Evolutionary conservation across 148 eudicot species (phyloP).

Genomic region (Cornus kousa): DNA sequence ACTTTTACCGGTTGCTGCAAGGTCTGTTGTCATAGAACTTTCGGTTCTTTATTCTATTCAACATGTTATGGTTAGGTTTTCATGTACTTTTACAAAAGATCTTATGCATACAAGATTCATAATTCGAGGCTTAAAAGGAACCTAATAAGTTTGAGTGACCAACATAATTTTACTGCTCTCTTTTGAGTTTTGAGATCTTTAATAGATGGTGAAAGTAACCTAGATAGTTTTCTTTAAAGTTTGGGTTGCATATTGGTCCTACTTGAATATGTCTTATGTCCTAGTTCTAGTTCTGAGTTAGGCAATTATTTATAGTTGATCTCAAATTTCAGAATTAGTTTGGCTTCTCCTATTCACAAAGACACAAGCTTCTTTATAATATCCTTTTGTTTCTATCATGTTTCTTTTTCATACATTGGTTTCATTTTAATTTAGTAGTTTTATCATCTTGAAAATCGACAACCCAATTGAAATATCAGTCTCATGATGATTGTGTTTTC

Average conservation of each 20-base stretch:
- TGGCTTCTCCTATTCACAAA: no score
- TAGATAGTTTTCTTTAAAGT: no score
- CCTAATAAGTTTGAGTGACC: background rate
- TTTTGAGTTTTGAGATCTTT: no score
- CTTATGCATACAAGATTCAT: no score
- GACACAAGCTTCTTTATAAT: no score
- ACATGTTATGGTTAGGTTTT: background rate
- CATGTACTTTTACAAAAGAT: no score
- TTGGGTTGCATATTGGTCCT: no score
- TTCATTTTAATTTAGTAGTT: background rate
- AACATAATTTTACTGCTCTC: background rate
- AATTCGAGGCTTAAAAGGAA: background rate
- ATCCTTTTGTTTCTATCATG: background rate
- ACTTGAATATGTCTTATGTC: no score
- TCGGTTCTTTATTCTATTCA: constrained; percentile 5
- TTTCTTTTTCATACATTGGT: background rate
- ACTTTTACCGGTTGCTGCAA: constrained; percentile 72
- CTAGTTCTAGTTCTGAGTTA: no score
- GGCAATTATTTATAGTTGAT: no score
- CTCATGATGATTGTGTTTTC: background rate
- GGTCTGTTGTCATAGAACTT: constrained; percentile 32
- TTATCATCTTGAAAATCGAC: background rate
- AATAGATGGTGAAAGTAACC: no score
- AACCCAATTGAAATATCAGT: background rate
- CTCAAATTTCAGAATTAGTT: no score